Evolutionary conservation across 768 basidiomycete species (phyloP), one percentile per base, ranked within the genome.

Genomic region (Suillus sp.): DNA sequence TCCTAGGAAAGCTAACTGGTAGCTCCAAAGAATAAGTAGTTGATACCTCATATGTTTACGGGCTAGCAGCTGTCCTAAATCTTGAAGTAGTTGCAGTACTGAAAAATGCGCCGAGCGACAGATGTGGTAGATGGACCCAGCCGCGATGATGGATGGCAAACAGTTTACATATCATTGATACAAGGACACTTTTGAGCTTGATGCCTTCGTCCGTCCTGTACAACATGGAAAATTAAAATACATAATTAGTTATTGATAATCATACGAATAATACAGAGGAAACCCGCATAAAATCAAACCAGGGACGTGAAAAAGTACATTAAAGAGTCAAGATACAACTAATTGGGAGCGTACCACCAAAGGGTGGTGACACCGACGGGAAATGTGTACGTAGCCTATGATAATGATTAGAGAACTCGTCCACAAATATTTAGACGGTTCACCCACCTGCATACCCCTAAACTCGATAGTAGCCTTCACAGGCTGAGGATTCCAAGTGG

Each of bases 351-450:
- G 66, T 81, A 84, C 83, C 82, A 84, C 82, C 80, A 81, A 53
- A 84, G 70, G 53, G 83, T 84, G 55, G 82, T 83, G 32, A 92
- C 86, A 32, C 91, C 91, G 16, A 91, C 89, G 2, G 90, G 90
- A 78, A 93, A 93, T 3, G 88, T 90, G 71, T 90, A 89, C 1
- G 78, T 83, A 3, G 89, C 91, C 85, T 84, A 59, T 6, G 13
- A 35, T 25, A 16, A 59, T 34, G 20, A 50, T 11, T 58, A 50
- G n/a, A n/a, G 16, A 37, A 30, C 16, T 30, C 8, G 16, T 67
- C 37, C 69, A 48, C 34, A 61, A 37, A 3, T 11, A 13, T 16
- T 40, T 57, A 32, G n/a, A 40, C 51, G 37, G 30, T 20, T 3
- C 3, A 66, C 76, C 72, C 58, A 82, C 87, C 79, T 88, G 86